Evolutionary conservation across 306 rosid species (phyloP).

Genomic region (Clitoria ternatea): DNA sequence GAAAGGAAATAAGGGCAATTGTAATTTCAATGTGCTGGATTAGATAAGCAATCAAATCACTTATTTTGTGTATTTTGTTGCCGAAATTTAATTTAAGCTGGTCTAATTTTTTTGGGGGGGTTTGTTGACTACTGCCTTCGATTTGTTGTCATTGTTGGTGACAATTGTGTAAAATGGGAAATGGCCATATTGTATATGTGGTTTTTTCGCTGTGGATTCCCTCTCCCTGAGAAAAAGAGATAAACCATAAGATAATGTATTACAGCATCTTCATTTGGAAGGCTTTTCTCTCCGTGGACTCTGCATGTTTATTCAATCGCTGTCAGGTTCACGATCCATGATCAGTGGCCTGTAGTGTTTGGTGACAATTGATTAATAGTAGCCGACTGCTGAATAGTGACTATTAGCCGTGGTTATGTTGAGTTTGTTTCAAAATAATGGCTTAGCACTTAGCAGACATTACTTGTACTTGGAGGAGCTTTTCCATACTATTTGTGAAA

Average conservation of each 20-base stretch:
- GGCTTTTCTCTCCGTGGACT: neutral
- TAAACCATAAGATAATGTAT: neutral
- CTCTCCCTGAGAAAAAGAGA: neutral
- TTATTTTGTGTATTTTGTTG: conserved; percentile 14
- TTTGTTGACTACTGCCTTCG: neutral
- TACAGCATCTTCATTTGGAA: neutral
- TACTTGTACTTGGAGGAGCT: neutral
- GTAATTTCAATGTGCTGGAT: conserved; percentile 16
- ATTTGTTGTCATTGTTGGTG: neutral
- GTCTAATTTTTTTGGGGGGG: neutral
- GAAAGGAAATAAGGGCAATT: conserved; percentile 45
- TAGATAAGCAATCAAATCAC: conserved; percentile 3
- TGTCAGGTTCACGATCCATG: neutral
- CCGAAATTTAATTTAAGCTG: neutral
- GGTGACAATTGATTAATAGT: neutral
- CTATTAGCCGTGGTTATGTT: neutral
- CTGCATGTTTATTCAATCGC: neutral
- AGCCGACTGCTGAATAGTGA: neutral
- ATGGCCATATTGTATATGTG: conserved; percentile 9
- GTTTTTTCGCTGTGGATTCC: neutral
- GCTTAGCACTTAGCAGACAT: neutral
- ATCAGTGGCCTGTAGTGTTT: neutral
- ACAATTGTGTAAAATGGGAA: conserved; percentile 7
- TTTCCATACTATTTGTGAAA: neutral
- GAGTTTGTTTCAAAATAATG: conserved; percentile 13